phyloP scores from a whole-genome alignment of 2,329 filamentous ascomycete genomes.

The Simplicillium sp. region DNA sequence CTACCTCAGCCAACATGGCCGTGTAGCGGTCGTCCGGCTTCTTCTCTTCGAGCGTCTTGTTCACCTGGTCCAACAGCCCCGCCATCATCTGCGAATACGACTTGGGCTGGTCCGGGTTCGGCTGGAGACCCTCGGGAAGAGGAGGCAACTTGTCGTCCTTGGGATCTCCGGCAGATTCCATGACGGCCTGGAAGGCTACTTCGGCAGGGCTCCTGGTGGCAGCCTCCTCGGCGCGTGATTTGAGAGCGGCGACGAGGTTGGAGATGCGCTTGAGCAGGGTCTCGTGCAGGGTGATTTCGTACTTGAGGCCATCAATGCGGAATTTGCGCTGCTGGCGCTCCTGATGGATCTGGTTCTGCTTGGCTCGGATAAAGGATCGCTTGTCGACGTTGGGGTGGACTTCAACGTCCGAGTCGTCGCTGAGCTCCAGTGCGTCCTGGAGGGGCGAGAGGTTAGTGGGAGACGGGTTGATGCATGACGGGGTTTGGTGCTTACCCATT shows the following conservation, averaged over 20 bases:
- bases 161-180: constrained; percentile 66
- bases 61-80: constrained; percentile 89
- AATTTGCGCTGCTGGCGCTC: constrained; percentile 77
- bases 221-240: constrained; percentile 61
- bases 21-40: constrained; percentile 58
- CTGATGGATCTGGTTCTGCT: constrained; percentile 94
- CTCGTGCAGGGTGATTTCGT: constrained; percentile 89
- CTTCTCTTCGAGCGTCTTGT: constrained; percentile 71
- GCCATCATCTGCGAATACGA: constrained; percentile 98
- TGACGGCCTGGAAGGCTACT: constrained; percentile 79
- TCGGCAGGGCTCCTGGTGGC: constrained; percentile 62
- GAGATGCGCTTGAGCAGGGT: constrained; percentile 79
- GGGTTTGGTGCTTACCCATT: constrained; percentile 46
- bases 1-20: constrained; percentile 70
- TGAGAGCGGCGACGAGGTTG: constrained; percentile 63
- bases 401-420: constrained; percentile 95
- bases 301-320: constrained; percentile 85
- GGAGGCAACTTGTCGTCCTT: constrained; percentile 67
- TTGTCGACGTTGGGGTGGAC: constrained; percentile 99
- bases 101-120: constrained; percentile 62
- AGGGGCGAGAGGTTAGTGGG: constrained; percentile 6
- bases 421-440: constrained; percentile 85
- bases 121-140: constrained; percentile 70
- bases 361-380: constrained; percentile 93
- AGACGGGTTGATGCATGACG: no score